Evolutionary conservation across 257 asterid genomes (phyloP).

Genomic region (Primulina tabacum): DNA sequence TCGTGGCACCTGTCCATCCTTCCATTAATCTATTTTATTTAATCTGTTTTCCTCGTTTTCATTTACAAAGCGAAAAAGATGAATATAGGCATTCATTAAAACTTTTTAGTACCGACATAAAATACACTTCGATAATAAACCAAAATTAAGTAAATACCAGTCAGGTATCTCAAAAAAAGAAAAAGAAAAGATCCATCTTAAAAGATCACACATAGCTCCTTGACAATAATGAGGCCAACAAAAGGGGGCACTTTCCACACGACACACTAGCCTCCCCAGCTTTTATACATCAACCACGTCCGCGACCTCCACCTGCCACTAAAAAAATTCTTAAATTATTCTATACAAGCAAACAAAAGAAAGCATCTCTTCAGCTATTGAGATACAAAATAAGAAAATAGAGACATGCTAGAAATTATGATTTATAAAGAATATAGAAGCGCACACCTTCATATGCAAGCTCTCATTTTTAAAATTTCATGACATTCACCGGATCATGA

Average conservation of each 20-base stretch:
- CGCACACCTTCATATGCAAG: neutral
- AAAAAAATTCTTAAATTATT: constrained; percentile 2
- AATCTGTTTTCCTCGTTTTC: too few relatives aligned
- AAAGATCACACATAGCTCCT: neutral
- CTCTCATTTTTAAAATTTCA: neutral
- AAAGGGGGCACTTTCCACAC: constrained; percentile 25
- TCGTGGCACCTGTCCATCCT: too few relatives aligned
- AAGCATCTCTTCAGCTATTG: neutral
- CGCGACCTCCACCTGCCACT: constrained; percentile 42
- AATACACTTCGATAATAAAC: too few relatives aligned
- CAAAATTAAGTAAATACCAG: neutral
- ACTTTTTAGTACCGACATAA: neutral
- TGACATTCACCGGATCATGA: neutral
- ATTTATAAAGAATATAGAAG: too few relatives aligned
- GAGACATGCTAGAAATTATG: neutral
- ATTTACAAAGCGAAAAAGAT: too few relatives aligned
- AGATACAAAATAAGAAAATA: neutral
- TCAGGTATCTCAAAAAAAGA: too few relatives aligned
- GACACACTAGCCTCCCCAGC: neutral
- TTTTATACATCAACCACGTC: constrained; percentile 37
- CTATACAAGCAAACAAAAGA: neutral
- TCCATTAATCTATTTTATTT: too few relatives aligned
- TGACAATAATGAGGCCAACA: constrained; percentile 17
- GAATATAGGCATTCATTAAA: neutral
- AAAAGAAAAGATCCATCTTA: neutral